Evolutionary conservation across 345 rosid species (phyloP), one percentile per base, ranked within the genome.

Genomic region (Streptanthus diversifolius): DNA sequence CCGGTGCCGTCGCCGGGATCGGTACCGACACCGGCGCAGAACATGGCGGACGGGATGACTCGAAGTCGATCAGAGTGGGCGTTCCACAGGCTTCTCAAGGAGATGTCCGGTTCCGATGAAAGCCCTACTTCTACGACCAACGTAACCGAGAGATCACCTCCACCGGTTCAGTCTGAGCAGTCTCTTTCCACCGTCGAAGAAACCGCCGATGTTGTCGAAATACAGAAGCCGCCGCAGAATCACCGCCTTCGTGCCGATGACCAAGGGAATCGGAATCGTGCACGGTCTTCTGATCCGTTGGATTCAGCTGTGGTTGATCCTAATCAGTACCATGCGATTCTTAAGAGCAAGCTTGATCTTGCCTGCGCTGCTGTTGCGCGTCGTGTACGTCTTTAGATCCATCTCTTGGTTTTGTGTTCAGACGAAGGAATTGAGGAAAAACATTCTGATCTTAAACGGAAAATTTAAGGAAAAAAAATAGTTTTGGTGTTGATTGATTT

Each of bases 61-160:
- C 77, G 88, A 53, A 85, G 90, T 79, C 81, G 78, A 25, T 90
- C 96, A 39, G 91, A 88, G 68, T 90, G 96, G 96, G 90, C 84
- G 41, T 66, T 88, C 8, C 85, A 90, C 21, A 84, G 75, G 65
- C 69, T 90, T 59, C 80, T 90, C 4, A 78, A 80, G 48, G 92
- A 87, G 68, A 70, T 80, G 12, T 71, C 77, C 1, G 65, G 40
- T 81, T 57, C 77, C 76, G 55, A 70, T 39, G 39, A 81, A 32
- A 78, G 73, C 51, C 74, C 30, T 3, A 49, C 81, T 19, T 56
- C 81, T 19, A 59, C 63, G 15, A 59, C 65, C 27, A 58, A 77
- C 59, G 75, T 68, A 36, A 56, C 72, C 54, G 80, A 77, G 8
- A 58, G 70, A 22, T 78, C 77, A 14, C 66, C 84, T 47, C 76